Evolutionary conservation across 805 yeast genomes (phyloP), one percentile per base, ranked within the genome.

Genomic region (Teunomyces lycoperdinae): DNA sequence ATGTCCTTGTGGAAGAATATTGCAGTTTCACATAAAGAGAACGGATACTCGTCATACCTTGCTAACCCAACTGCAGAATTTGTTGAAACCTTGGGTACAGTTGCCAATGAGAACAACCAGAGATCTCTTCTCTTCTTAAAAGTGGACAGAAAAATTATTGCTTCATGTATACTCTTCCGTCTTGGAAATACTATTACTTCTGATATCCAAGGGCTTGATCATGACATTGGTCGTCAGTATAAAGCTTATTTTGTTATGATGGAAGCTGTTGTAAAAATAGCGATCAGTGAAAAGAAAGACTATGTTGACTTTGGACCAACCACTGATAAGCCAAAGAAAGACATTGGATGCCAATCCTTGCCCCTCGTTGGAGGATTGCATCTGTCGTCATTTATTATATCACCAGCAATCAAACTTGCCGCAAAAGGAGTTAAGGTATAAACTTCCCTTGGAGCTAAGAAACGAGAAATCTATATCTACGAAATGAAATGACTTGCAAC

Each of bases 251-350:
- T 73, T 56, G 78, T 72, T 13, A 73, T 73, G 77, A 73, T 73
- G 77, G 76, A 73, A 55, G 64, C 68, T 41, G 71, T 72, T 11
- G 70, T 73, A 17, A 57, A 58, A 16, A 70, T 71, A n/a, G 77
- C 76, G 0, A 49, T 73, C 41, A 58, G 55, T 42, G 73, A 68
- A 47, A 67, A 68, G 7, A 58, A 64, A 16, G 51, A 58, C 28
- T 73, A 71, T 54, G 74, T 73, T 16, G 77, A 73, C 51, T 73
- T 73, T 52, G 78, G 77, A 2, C 78, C 77, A 2, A 73, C 78
- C 9, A 73, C 78, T 3, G 67, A 71, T 7, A 68, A 67, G 49
- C 71, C 77, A 9, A 73, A 73, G 54, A 55, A 63, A 47, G 73
- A 69, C 33, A 71, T 73, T 46, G 77, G 76, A 2, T 57, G 71